Base-by-base conservation (phyloP, 768 basidiomycete genomes). In the Russula earlei region DNA sequence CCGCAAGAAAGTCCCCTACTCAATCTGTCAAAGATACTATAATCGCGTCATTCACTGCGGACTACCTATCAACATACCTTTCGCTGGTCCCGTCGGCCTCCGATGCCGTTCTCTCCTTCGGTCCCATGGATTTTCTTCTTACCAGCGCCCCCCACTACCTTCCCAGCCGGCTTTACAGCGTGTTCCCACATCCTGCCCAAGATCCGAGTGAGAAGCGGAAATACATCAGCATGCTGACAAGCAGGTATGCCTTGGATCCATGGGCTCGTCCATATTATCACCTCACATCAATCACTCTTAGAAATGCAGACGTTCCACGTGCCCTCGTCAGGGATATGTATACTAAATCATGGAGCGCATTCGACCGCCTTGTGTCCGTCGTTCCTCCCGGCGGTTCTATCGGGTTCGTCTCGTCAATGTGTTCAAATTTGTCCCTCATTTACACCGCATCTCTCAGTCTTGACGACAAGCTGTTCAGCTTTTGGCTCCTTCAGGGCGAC, bases 311-410 rank as follows among this genome's bases (percentile, higher is more conserved):
- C 66, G 84, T 89, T 24, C 86, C 90, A 11, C 80, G 89, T 48
- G 85, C 87, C 1, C 75, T 90, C 19, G 90, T 91, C 44, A 81
- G 89, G 54, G 89, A 91, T 62, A 87, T 90, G 85, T 92, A 92
- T 66, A 91, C 88, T 24, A 92, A 92, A 70, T 89, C 86, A 61
- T 92, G 91, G 90, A 89, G 87, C 66, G 89, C 89, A 2, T 91
- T 93, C 63, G 89, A 91, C 67, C 81, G 90, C 10, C 77, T 93
- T 6, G 85, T 92, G 17, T 85, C 87, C 5, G 89, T 92, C 58
- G 88, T 92, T 0, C 88, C 90, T n/a, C 89, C 89, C 0, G 90
- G 89, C 10, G 90, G 90, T 7, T 88, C 87, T 0, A 91, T 91
- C 54, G 90, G 90, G 85, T 89, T 65, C 38, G 83, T 72, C 51